Percentiles rank a stretch among this genome's conserved stretches.
Conservation (phyloP, 2,329 filamentous ascomycete species). For the Metarhizium humberi region DNA sequence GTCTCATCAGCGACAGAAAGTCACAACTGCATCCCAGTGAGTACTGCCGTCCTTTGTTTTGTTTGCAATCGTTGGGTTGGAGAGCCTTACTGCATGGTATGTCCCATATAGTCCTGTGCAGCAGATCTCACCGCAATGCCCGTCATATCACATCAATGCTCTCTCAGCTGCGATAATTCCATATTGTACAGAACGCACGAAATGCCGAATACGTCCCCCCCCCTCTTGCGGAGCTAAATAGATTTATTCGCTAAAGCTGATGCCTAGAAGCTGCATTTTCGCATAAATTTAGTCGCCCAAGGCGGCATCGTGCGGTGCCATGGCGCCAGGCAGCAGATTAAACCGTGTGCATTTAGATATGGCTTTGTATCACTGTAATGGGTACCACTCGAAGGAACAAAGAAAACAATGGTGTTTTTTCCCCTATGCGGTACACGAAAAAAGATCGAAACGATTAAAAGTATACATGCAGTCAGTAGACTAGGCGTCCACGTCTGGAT, state of each 20-base stretch:
- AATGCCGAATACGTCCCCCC: not conserved
- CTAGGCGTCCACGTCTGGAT: conserved; percentile 7
- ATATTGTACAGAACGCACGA: not conserved
- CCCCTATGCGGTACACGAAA: too few relatives aligned
- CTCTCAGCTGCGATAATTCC: not conserved
- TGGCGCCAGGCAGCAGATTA: not conserved
- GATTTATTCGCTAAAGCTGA: not conserved
- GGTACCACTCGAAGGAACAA: too few relatives aligned
- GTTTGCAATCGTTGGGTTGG: not conserved
- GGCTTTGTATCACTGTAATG: too few relatives aligned
- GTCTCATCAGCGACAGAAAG: not conserved
- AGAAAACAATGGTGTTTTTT: too few relatives aligned
- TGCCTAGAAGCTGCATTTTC: not conserved
- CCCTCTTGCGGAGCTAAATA: not conserved
- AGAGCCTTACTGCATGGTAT: not conserved
- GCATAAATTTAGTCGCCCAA: not conserved
- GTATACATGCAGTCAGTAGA: too few relatives aligned
- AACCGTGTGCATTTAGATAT: not conserved
- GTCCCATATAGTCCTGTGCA: not conserved
- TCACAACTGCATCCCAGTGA: not conserved
- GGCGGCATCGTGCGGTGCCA: not conserved
- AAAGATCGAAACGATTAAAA: too few relatives aligned
- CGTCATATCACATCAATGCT: not conserved
- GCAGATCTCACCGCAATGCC: not conserved
- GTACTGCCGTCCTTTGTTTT: not conserved